Evolutionary conservation across 169 alveolate species (phyloP).

Genomic region (Cryptosporidium bovis): DNA sequence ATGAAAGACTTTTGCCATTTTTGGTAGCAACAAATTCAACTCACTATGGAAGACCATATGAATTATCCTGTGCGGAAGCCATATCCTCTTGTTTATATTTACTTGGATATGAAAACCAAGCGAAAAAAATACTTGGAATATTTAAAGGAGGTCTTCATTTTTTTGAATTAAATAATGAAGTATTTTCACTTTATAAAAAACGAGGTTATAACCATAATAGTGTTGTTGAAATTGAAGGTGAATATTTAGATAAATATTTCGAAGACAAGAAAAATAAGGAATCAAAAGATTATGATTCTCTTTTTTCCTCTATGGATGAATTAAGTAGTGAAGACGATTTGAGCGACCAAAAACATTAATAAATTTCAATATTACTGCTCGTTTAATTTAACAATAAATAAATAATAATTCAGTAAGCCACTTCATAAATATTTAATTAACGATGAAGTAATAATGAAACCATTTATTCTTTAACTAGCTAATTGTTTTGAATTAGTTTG

Average conservation of each 20-base stretch:
- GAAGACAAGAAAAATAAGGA: constrained; percentile 12
- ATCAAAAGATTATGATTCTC: constrained; percentile 25
- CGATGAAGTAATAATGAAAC: too few species aligned
- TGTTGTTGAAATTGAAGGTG: constrained; percentile 74
- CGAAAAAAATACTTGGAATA: constrained; percentile 83
- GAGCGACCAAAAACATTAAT: neutral
- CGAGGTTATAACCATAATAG: constrained; percentile 76
- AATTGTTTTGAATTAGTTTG: neutral
- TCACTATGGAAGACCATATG: constrained; percentile 93
- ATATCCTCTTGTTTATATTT: constrained; percentile 92
- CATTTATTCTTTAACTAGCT: too few species aligned
- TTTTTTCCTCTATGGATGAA: neutral
- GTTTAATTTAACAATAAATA: too few species aligned
- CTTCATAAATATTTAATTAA: too few species aligned
- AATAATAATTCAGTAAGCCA: too few species aligned
- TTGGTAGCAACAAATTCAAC: constrained; percentile 95
- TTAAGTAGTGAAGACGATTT: constrained; percentile 13
- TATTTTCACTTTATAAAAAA: constrained; percentile 81
- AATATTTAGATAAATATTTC: constrained; percentile 12
- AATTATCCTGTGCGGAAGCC: constrained; percentile 95
- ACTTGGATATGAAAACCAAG: constrained; percentile 85
- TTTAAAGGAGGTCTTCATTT: constrained; percentile 91
- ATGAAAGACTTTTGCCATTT: constrained; percentile 87
- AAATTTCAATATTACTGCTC: too few species aligned
- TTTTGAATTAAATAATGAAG: constrained; percentile 84